Evolutionary conservation across 352 stramenopile species (phyloP).

Genomic region (Pythium myriotylum): DNA sequence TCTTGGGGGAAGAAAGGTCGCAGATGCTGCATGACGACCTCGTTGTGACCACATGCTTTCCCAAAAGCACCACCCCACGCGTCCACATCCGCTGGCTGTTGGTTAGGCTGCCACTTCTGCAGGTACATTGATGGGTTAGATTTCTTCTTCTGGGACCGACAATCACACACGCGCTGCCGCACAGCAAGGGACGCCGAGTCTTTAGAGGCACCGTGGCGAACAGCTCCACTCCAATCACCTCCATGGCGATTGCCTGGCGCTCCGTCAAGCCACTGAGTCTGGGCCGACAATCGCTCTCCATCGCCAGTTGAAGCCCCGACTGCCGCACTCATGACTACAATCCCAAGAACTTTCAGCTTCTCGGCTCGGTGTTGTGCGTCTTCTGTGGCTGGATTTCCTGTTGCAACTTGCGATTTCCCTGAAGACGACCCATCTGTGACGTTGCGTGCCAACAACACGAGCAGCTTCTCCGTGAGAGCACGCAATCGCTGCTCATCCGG

Average conservation of each 20-base stretch:
- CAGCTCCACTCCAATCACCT: constrained; percentile 63
- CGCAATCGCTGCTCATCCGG: constrained; percentile 74
- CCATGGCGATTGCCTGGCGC: constrained; percentile 45
- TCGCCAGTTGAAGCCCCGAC: constrained; percentile 49
- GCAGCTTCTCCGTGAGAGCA: constrained; percentile 72
- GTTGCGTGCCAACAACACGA: constrained; percentile 47
- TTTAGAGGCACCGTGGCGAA: constrained; percentile 78
- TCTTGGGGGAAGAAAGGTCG: constrained; percentile 87
- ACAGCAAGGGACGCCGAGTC: constrained; percentile 66
- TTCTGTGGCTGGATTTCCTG: background rate
- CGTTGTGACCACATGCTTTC: constrained; percentile 90
- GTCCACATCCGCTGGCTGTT: constrained; percentile 60
- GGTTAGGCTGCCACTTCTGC: constrained; percentile 72
- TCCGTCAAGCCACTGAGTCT: constrained; percentile 87
- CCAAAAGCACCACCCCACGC: constrained; percentile 84
- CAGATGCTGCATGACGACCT: constrained; percentile 86
- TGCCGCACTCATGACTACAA: constrained; percentile 60
- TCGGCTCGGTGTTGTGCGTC: constrained; percentile 49
- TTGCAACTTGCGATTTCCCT: background rate
- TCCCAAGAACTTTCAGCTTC: constrained; percentile 66
- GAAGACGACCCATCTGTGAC: constrained; percentile 3
- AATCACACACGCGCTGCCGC: constrained; percentile 41
- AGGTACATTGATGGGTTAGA: constrained; percentile 24
- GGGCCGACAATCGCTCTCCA: constrained; percentile 66
- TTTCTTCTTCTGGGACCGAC: constrained; percentile 17